These are phyloP conservation scores for Fusarium verticillioides DNA, from an alignment of 2,329 filamentous ascomycete genomes.

Conservation along the genomic window DNA sequence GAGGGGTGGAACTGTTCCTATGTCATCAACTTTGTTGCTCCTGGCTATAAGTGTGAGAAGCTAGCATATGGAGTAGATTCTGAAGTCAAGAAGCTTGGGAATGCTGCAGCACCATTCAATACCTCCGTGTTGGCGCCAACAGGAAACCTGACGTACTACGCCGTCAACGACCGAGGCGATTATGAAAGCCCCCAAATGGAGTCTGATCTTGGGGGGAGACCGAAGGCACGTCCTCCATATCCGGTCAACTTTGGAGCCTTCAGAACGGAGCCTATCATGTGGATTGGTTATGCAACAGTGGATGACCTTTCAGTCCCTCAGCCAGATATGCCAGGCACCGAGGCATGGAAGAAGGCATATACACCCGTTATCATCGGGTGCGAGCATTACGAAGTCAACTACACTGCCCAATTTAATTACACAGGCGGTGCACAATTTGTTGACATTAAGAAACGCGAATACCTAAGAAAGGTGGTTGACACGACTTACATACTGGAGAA, in stretches of 20 bases:
- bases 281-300: constrained; percentile 11
- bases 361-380: constrained; percentile 3
- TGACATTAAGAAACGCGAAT: fast-evolving
- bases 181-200: fast-evolving
- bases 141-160: background rate
- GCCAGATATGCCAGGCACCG: fast-evolving
- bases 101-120: background rate
- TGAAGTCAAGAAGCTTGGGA: background rate
- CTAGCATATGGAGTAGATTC: background rate
- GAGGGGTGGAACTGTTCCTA: constrained; percentile 18
- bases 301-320: background rate
- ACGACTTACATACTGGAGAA: background rate
- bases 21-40: background rate
- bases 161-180: fast-evolving
- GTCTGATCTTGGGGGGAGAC: fast-evolving
- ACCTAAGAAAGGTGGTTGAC: background rate
- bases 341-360: fast-evolving
- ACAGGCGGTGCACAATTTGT: background rate
- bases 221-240: fast-evolving
- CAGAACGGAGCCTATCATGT: constrained; percentile 22
- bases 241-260: background rate
- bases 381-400: constrained; percentile 6
- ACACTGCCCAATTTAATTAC: background rate
- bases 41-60: constrained; percentile 16
- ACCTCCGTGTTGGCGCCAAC: background rate